Evolutionary conservation across 495 filamentous ascomycete genomes (phyloP).

Genomic region (Talaromyces nanjingensis): DNA sequence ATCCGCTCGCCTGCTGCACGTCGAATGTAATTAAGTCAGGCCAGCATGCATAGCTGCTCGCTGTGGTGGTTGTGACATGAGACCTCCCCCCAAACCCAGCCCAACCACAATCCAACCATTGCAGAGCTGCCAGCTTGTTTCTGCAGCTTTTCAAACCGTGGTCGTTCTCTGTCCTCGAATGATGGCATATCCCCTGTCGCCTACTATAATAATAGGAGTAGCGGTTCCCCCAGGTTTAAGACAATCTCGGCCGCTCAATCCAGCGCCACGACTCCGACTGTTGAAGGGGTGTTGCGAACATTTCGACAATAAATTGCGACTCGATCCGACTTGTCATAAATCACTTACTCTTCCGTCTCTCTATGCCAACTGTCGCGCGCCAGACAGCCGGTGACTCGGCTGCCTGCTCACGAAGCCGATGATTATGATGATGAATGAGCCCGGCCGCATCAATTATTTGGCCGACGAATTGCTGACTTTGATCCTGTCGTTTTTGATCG

Average conservation of each 20-base stretch:
- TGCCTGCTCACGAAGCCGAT: conserved; percentile 18
- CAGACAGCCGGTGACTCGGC: conserved; percentile 33
- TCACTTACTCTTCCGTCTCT: background rate
- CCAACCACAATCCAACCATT: background rate
- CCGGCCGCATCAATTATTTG: conserved; percentile 40
- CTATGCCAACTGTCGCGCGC: conserved; percentile 21
- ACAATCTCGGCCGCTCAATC: conserved; percentile 3
- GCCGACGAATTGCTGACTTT: conserved; percentile 56
- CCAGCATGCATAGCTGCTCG: conserved; percentile 7
- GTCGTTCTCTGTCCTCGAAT: background rate
- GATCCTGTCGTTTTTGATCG: conserved; percentile 38
- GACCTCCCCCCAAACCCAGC: background rate
- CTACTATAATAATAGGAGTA: background rate
- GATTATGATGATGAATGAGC: conserved; percentile 26
- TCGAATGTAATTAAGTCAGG: background rate
- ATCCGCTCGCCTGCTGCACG: conserved; percentile 7
- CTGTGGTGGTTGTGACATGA: conserved; percentile 7
- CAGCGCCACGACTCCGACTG: background rate
- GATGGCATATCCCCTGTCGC: conserved; percentile 3
- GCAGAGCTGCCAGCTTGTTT: conserved; percentile 8
- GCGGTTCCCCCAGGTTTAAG: background rate
- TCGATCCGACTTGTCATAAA: background rate
- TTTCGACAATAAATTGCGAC: background rate
- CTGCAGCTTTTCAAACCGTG: conserved; percentile 3
- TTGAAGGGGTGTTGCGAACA: background rate